Conservation (phyloP, 495 filamentous ascomycete genomes). For the Penicillium psychrofluorescens region DNA sequence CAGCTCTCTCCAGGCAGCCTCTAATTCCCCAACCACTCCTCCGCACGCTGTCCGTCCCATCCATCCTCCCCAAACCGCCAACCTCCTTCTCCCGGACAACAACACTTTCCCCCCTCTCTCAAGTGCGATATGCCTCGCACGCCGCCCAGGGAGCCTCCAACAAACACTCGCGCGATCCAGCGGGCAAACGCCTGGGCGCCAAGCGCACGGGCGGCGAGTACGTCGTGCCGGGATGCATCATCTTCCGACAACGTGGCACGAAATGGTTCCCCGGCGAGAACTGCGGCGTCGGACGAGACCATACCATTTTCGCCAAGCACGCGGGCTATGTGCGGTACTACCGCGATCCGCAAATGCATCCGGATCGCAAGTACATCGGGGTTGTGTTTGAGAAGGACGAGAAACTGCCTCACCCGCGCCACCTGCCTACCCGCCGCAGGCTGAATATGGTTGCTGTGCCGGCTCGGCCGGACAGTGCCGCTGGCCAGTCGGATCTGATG, state of each 20-base stretch:
- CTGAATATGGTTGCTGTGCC: slow-evolving; percentile 59
- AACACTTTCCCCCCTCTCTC: slow-evolving; percentile 26
- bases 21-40: slow-evolving; percentile 25
- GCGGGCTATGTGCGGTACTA: slow-evolving; percentile 95
- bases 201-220: slow-evolving; percentile 89
- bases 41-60: slow-evolving; percentile 29
- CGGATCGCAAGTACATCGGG: slow-evolving; percentile 85
- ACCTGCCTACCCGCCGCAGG: slow-evolving; percentile 55
- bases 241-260: slow-evolving; percentile 93
- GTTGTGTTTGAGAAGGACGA: slow-evolving; percentile 70
- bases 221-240: slow-evolving; percentile 91
- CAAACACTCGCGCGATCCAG: slow-evolving; percentile 69
- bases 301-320: slow-evolving; percentile 84
- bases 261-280: slow-evolving; percentile 94
- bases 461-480: slow-evolving; percentile 23
- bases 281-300: slow-evolving; percentile 88
- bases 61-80: slow-evolving; percentile 18
- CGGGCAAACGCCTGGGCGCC: slow-evolving; percentile 88
- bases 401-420: slow-evolving; percentile 63
- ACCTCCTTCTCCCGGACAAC: slow-evolving; percentile 14
- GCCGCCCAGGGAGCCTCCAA: slow-evolving; percentile 83
- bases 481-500: slow-evolving; percentile 28
- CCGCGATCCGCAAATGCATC: slow-evolving; percentile 69
- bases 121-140: slow-evolving; percentile 72
- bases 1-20: slow-evolving; percentile 16